Percentiles rank a stretch among this genome's conserved stretches.
These are phyloP conservation scores for Phoenix roebelenii DNA, from an alignment of 176 grass and related monocot species.

Conservation along the genomic window DNA sequence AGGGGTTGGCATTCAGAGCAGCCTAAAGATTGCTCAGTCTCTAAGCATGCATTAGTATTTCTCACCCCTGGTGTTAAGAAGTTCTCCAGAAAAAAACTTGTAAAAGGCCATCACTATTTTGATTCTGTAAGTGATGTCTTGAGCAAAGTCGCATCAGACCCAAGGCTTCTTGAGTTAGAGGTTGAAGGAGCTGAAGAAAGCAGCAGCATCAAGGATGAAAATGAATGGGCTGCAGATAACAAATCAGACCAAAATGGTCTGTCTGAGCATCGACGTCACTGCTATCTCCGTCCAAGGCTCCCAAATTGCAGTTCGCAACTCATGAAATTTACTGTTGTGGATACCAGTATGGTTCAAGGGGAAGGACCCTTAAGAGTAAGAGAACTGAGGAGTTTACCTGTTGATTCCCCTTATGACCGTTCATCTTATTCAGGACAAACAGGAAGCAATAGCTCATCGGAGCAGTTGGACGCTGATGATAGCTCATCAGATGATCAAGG, in stretches of 20 bases:
- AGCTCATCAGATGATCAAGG: constrained; percentile 32
- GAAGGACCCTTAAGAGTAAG: constrained; percentile 77
- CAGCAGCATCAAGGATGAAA: constrained; percentile 33
- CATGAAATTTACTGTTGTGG: constrained; percentile 95
- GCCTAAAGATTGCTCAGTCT: constrained; percentile 41
- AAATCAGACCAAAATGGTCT: constrained; percentile 32
- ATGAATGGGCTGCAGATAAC: constrained; percentile 31
- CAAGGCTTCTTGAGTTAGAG: constrained; percentile 54
- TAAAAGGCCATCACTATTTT: constrained; percentile 96
- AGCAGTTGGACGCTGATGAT: constrained; percentile 34
- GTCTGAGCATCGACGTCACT: constrained; percentile 27
- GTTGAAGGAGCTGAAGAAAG: constrained; percentile 31
- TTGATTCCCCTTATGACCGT: constrained; percentile 34
- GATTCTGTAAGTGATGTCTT: constrained; percentile 94
- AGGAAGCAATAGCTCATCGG: constrained; percentile 38
- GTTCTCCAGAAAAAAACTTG: constrained; percentile 68
- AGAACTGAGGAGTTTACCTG: constrained; percentile 60
- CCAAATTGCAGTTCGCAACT: constrained; percentile 41
- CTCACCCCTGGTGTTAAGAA: constrained; percentile 74
- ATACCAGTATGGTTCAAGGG: constrained; percentile 70
- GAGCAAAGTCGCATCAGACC: constrained; percentile 83
- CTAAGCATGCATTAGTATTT: constrained; percentile 65
- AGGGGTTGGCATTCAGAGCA: constrained; percentile 87
- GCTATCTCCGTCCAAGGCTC: constrained; percentile 34
- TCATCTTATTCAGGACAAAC: constrained; percentile 32